Evolutionary conservation across 164 flowering plant species (phyloP).

Genomic region (Piper longum): DNA sequence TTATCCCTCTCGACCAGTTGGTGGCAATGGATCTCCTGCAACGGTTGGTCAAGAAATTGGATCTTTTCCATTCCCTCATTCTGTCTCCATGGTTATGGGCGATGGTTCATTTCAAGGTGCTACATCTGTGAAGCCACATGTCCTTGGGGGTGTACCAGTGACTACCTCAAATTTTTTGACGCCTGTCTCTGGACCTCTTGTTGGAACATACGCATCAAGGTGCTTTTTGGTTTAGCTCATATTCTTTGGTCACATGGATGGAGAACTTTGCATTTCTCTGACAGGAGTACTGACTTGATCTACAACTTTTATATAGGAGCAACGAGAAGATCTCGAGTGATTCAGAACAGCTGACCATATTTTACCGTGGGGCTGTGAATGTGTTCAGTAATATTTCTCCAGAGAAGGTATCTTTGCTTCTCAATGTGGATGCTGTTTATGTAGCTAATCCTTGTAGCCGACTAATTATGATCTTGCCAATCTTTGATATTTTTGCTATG

Average conservation of each 20-base stretch:
- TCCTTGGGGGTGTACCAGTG: constrained; percentile 38
- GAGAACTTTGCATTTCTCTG: not conserved
- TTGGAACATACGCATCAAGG: constrained; percentile 38
- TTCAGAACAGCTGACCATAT: constrained; percentile 63
- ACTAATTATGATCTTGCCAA: not conserved
- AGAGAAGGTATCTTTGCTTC: constrained; percentile 46
- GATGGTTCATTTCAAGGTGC: constrained; percentile 27
- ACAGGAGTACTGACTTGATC: not conserved
- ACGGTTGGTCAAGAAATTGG: constrained; percentile 24
- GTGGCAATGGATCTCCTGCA: constrained; percentile 8
- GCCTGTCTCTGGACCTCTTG: constrained; percentile 18
- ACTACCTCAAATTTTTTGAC: constrained; percentile 14
- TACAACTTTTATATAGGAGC: constrained; percentile 21
- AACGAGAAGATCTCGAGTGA: constrained; percentile 24
- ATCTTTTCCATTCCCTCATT: constrained; percentile 23
- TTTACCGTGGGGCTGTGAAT: constrained; percentile 64
- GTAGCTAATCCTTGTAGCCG: not conserved
- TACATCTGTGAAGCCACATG: constrained; percentile 23
- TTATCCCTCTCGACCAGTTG: constrained; percentile 23
- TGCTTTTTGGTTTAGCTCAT: constrained; percentile 4
- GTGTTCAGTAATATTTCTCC: constrained; percentile 63
- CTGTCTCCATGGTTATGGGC: constrained; percentile 25
- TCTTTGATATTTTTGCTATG: not conserved
- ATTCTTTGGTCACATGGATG: too few species aligned
- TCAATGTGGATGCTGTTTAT: not conserved